Evolutionary conservation across 768 basidiomycete species (phyloP), one percentile per base, ranked within the genome.

Genomic region (Termitomyces sp.): DNA sequence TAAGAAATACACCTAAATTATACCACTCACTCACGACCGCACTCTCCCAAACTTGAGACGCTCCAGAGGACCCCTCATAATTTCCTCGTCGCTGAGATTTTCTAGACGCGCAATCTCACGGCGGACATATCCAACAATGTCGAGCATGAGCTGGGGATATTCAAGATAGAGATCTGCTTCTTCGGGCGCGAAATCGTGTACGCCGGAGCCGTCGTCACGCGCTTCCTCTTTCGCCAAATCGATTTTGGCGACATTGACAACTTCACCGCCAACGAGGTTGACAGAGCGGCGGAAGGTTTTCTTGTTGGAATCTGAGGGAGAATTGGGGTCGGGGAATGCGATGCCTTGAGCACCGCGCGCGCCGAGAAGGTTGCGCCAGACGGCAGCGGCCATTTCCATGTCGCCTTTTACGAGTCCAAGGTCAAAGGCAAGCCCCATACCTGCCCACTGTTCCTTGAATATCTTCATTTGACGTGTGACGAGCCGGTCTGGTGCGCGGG

Each of bases 341-440:
- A 92, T 87, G 2, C 89, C 91, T 60, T 81, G 79, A 9, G 91
- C 91, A 5, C 94, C 95, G 12, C 93, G 82, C 1, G 86, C 91
- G 8, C 91, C 94, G 45, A 97, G 86, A 42, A 97, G 68, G 72
- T 98, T 97, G 53, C 96, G 80, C 96, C 96, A 98, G 0, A 97
- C 76, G 1, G 92, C 91, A 14, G 79, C 89, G 0, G 96, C 93
- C 73, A 98, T 79, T 64, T 95, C 91, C 62, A 84, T 79, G 71
- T 98, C 96, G 29, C 87, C 85, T 50, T 79, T 81, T 5, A 88
- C 81, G 37, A 96, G 80, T 1, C 84, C 90, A 14, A 95, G 74
- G 71, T 97, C 94, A 67, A 94, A 82, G 2, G 88, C 81, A 65
- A 95, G 78, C 17, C 86, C 84, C 65, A 94, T 78, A 1, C 96